Conservation (phyloP, 1,139 yeast species). For the Pneumocystis sp. region DNA sequence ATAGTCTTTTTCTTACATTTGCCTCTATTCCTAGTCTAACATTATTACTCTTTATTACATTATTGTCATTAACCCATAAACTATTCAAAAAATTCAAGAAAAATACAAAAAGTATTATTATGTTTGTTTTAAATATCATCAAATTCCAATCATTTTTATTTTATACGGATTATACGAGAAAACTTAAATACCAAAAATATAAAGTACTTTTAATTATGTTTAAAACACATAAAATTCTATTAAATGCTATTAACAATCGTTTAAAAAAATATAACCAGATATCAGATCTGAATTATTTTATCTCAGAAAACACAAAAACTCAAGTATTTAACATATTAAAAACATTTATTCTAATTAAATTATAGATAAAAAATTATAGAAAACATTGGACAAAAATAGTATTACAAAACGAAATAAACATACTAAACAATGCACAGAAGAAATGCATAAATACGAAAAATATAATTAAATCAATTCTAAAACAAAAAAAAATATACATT, state of each 20-base stretch:
- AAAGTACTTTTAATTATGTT: not conserved
- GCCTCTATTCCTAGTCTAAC: not conserved
- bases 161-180: not conserved
- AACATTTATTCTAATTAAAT: not conserved
- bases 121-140: not conserved
- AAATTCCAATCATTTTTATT: not conserved
- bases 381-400: not conserved
- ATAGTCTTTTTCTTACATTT: not conserved
- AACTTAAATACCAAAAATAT: not conserved
- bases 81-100: not conserved
- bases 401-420: not conserved
- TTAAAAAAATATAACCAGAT: not conserved
- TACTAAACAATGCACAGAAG: not conserved
- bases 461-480: not conserved
- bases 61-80: not conserved
- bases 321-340: not conserved
- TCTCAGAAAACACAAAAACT: not conserved
- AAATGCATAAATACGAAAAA: not conserved
- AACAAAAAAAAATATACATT: not conserved
- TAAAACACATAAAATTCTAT: not conserved
- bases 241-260: not conserved
- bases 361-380: not conserved
- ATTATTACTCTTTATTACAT: not conserved
- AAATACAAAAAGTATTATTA: not conserved
- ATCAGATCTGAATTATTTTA: not conserved